Evolutionary conservation across 352 stramenopile species (phyloP).

Genomic region (Pythium dissotocum): DNA sequence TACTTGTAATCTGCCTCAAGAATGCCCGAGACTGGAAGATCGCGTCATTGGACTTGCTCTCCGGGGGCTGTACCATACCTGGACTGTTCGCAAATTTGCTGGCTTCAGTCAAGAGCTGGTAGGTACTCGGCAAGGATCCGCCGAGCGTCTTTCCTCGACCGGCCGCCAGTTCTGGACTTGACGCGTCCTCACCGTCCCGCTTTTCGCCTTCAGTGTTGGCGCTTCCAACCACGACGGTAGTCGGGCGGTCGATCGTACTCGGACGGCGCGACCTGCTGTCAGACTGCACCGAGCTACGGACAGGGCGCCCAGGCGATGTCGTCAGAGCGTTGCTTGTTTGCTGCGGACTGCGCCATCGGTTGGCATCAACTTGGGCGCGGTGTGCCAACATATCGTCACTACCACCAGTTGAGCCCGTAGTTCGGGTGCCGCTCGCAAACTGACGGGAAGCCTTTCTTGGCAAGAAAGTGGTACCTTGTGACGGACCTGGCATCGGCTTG

Average conservation of each 20-base stretch:
- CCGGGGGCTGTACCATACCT: constrained; percentile 43
- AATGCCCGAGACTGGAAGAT: constrained; percentile 79
- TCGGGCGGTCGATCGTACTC: background rate
- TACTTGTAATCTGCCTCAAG: constrained; percentile 86
- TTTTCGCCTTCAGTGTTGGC: background rate
- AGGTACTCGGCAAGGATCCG: constrained; percentile 66
- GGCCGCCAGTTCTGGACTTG: constrained; percentile 29
- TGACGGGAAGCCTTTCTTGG: constrained; percentile 15
- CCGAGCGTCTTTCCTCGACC: constrained; percentile 43
- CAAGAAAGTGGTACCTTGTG: constrained; percentile 23
- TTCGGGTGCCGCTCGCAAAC: background rate
- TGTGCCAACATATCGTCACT: background rate
- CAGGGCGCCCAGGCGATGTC: constrained; percentile 15
- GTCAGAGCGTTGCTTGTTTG: constrained; percentile 1
- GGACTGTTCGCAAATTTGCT: constrained; percentile 58
- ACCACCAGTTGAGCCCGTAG: background rate
- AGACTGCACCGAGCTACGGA: constrained; percentile 14
- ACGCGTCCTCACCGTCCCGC: constrained; percentile 12
- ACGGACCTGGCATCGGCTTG: constrained; percentile 4
- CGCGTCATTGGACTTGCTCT: constrained; percentile 55
- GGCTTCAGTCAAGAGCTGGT: constrained; percentile 40
- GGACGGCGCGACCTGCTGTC: constrained; percentile 8
- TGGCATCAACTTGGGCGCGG: constrained; percentile 2
- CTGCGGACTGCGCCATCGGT: constrained; percentile 24
- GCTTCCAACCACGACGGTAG: background rate